phyloP scores from a whole-genome alignment of 2,329 filamentous ascomycete genomes.

The Xylaria sp. region DNA sequence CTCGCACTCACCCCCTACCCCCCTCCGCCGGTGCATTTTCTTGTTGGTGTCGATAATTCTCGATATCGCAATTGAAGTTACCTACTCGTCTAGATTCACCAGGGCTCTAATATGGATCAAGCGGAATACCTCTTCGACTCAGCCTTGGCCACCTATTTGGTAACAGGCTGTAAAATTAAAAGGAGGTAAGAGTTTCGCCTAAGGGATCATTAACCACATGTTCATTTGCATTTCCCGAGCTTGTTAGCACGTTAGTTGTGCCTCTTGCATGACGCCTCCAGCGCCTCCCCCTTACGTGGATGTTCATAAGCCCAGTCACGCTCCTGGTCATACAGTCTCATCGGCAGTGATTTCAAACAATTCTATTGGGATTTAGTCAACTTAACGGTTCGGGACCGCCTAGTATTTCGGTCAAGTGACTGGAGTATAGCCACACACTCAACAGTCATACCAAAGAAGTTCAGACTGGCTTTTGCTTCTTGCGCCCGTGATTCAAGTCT shows the following conservation, averaged over 20 bases:
- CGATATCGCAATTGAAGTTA: no score
- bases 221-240: neutral
- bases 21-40: no score
- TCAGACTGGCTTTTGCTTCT: no score
- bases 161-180: neutral
- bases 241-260: neutral
- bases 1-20: neutral
- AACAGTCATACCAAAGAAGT: no score
- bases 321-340: neutral
- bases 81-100: no score
- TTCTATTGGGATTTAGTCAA: neutral
- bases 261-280: neutral
- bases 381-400: no score
- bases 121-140: neutral
- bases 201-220: neutral
- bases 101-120: neutral
- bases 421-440: no score
- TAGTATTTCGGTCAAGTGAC: no score
- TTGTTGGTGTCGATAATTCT: no score
- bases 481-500: no score
- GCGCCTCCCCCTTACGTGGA: neutral
- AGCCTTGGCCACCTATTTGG: neutral
- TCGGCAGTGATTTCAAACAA: neutral
- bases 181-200: neutral
- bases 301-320: neutral